Evolutionary conservation across 2,329 filamentous ascomycete species (phyloP).

Genomic region (Fusarium denticulatum): DNA sequence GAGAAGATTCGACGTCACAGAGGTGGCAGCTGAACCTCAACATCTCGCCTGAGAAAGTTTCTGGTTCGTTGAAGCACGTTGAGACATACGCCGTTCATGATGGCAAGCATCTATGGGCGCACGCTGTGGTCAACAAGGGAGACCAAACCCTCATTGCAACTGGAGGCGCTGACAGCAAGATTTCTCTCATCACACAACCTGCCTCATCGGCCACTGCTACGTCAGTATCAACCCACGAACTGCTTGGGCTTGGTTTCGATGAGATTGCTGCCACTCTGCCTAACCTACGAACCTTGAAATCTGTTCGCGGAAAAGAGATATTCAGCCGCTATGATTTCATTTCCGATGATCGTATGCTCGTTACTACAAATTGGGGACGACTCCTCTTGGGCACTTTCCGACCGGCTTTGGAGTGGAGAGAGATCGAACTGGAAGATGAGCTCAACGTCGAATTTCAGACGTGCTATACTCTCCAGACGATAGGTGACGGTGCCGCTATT

Average conservation of each 20-base stretch:
- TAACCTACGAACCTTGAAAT: background rate
- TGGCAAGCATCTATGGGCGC: conserved; percentile 93
- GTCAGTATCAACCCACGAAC: background rate
- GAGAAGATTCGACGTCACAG: conserved; percentile 83
- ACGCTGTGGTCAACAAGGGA: conserved; percentile 54
- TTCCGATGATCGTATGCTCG: conserved; percentile 60
- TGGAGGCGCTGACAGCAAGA: conserved; percentile 85
- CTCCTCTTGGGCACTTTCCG: conserved; percentile 60
- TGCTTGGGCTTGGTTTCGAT: conserved; percentile 45
- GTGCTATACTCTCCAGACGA: conserved; percentile 59
- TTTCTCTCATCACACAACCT: conserved; percentile 57
- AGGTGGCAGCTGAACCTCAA: conserved; percentile 70
- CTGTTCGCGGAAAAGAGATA: conserved; percentile 52
- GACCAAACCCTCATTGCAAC: conserved; percentile 65
- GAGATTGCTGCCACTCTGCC: conserved; percentile 45
- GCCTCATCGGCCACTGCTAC: background rate
- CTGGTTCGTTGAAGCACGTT: conserved; percentile 58
- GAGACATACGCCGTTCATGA: conserved; percentile 72
- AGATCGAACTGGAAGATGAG: conserved; percentile 50
- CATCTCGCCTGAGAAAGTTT: background rate
- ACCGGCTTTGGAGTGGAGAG: conserved; percentile 53
- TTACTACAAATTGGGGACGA: conserved; percentile 69
- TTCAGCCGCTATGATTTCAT: conserved; percentile 74
- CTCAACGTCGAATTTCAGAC: conserved; percentile 53
- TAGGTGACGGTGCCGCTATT: conserved; percentile 52